Percentiles rank a stretch among this genome's conserved stretches.
phyloP scores from a whole-genome alignment of 495 filamentous ascomycete species.

The Penicillium roqueforti region DNA sequence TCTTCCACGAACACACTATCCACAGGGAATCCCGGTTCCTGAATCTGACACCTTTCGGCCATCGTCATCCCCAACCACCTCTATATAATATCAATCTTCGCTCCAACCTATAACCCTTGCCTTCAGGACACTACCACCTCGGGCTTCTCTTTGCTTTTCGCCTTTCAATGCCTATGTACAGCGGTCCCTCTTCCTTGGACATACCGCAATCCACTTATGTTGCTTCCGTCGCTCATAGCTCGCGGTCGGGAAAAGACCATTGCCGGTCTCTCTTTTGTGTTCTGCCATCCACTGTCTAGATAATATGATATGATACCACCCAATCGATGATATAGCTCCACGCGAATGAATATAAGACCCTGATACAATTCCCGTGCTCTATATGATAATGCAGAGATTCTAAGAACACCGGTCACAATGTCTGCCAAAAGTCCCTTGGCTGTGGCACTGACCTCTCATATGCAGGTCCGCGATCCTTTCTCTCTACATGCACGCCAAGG shows the following conservation, averaged over 20 bases:
- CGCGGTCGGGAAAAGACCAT: not conserved
- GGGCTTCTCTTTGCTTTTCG: not conserved
- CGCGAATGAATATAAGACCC: not conserved
- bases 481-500: not conserved
- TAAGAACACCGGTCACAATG: not conserved
- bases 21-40: not conserved
- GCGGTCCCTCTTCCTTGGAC: not conserved
- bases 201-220: not conserved
- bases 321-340: not conserved
- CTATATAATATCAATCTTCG: not conserved
- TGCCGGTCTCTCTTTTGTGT: not conserved
- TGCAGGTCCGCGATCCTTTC: not conserved
- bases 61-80: conserved; percentile 3
- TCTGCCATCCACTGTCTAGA: conserved; percentile 4
- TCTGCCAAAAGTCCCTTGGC: not conserved
- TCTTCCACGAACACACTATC: conserved; percentile 3
- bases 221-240: not conserved
- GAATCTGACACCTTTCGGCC: not conserved
- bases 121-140: not conserved
- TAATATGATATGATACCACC: conserved; percentile 18
- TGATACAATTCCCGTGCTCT: not conserved
- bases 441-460: not conserved
- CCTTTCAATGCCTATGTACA: not conserved
- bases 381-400: not conserved
- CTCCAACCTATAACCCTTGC: not conserved